phyloP scores from a whole-genome alignment of 2,329 filamentous ascomycete species.

The Botrytis byssoidea region DNA sequence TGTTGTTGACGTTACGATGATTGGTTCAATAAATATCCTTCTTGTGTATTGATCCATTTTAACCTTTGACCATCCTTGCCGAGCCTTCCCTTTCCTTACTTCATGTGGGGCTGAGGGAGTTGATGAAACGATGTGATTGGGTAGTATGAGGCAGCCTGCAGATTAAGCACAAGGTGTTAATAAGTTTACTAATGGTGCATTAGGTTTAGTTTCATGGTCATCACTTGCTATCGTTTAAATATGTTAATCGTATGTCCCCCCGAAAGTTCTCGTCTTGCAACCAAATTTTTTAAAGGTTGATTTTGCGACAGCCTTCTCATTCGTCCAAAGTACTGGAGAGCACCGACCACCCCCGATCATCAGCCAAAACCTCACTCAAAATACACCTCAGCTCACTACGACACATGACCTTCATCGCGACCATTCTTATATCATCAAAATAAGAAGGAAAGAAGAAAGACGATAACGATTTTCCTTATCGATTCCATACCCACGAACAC shows the following conservation, averaged over 20 bases:
- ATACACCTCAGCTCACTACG: neutral
- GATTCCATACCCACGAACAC: neutral
- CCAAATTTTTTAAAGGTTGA: conserved; percentile 18
- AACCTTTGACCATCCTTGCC: neutral
- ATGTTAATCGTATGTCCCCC: conserved; percentile 16
- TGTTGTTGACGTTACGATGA: neutral
- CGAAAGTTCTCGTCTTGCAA: conserved; percentile 23
- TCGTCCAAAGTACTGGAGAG: conserved; percentile 7
- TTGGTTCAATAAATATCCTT: neutral
- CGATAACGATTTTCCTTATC: neutral
- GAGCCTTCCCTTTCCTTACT: neutral
- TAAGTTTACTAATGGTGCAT: neutral
- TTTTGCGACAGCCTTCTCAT: conserved; percentile 21
- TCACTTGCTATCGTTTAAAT: conserved; percentile 19
- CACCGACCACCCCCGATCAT: conserved; percentile 3
- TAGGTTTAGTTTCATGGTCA: conserved; percentile 14
- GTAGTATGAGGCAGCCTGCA: neutral
- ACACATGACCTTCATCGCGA: neutral
- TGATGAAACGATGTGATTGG: neutral
- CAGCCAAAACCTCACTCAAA: neutral
- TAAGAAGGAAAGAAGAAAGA: neutral
- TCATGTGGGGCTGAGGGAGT: neutral
- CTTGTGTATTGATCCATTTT: neutral
- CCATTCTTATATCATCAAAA: neutral
- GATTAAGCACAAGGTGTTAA: neutral